These are phyloP conservation scores for Isabelozyma pseudorhagii DNA, from an alignment of 805 yeast genomes.

Conservation along the genomic window DNA sequence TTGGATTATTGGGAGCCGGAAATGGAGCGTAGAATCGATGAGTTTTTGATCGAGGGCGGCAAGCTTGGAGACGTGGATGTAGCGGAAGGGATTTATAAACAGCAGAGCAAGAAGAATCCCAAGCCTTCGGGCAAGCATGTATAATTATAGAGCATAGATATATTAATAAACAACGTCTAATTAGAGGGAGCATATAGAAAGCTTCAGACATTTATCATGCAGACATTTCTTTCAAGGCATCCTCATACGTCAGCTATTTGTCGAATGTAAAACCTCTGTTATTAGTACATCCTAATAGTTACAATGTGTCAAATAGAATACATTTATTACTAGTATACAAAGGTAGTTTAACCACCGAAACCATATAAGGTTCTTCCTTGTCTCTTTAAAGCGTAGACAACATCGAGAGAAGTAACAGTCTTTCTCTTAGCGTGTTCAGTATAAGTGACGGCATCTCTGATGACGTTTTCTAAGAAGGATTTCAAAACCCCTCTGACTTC, in stretches of 20 bases:
- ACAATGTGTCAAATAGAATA: neutral
- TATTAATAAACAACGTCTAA: too few relatives aligned
- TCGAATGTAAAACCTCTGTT: too few relatives aligned
- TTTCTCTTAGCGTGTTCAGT: slow-evolving; percentile 99
- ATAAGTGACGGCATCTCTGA: slow-evolving; percentile 98
- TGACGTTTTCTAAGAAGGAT: slow-evolving; percentile 93
- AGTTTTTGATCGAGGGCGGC: slow-evolving; percentile 18
- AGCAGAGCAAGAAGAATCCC: neutral
- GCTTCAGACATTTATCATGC: too few relatives aligned
- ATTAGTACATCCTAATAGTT: neutral
- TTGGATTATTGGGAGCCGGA: slow-evolving; percentile 20
- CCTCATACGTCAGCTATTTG: too few relatives aligned
- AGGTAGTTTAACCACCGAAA: slow-evolving; percentile 88
- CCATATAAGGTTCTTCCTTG: slow-evolving; percentile 99
- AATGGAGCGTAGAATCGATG: slow-evolving; percentile 17
- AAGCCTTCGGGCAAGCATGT: neutral
- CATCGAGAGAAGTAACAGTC: slow-evolving; percentile 98
- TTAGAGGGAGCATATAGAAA: too few relatives aligned
- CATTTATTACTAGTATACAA: slow-evolving; percentile 6
- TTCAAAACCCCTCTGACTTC: slow-evolving; percentile 97
- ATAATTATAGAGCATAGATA: neutral
- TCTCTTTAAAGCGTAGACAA: slow-evolving; percentile 98
- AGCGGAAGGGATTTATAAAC: neutral
- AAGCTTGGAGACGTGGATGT: slow-evolving; percentile 12
- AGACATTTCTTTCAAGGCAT: too few relatives aligned